Percentiles rank a stretch among this genome's conserved stretches.
Conservation (phyloP, 495 filamentous ascomycete genomes). For the Penicillium maclennaniae region DNA sequence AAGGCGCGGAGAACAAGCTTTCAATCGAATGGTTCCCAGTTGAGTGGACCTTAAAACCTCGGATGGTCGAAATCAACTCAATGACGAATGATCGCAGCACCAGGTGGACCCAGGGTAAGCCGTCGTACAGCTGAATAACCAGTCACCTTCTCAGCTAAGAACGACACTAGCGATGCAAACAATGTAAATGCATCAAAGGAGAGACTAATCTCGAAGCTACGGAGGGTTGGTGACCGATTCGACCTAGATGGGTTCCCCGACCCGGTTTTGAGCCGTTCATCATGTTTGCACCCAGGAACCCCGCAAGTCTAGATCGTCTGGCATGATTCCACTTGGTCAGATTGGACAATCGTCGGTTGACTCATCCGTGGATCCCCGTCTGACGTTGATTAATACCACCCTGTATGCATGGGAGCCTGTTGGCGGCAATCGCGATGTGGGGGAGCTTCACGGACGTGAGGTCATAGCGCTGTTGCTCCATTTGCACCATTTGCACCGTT, state of each 20-base stretch:
- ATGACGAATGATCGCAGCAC: slow-evolving; percentile 25
- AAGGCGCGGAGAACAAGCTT: slow-evolving; percentile 1
- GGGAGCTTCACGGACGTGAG: slow-evolving; percentile 8
- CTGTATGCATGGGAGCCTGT: slow-evolving; percentile 18
- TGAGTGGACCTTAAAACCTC: slow-evolving; percentile 7
- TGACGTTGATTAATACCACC: slow-evolving; percentile 17
- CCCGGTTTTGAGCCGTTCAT: slow-evolving; percentile 17
- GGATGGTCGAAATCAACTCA: slow-evolving; percentile 13
- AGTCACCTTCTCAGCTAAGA: background rate
- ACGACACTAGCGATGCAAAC: slow-evolving; percentile 3
- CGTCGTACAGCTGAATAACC: background rate
- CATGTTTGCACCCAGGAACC: slow-evolving; percentile 25
- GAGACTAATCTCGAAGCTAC: background rate
- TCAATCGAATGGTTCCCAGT: background rate
- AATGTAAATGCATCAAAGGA: background rate
- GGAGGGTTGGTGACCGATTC: background rate
- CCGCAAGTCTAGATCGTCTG: slow-evolving; percentile 27
- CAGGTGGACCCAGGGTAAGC: background rate
- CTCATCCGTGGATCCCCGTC: slow-evolving; percentile 11
- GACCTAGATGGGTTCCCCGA: slow-evolving; percentile 6
- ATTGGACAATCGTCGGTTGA: slow-evolving; percentile 10
- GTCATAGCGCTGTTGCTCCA: slow-evolving; percentile 15
- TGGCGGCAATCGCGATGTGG: slow-evolving; percentile 11
- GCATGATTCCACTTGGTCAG: slow-evolving; percentile 10
- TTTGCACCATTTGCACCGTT: background rate